A percentile compares a stretch with the other conserved stretches of the same genome.
Evolutionary conservation across 108 stramenopile species (phyloP).

Genomic region (Hondaea fermentalgiana): DNA sequence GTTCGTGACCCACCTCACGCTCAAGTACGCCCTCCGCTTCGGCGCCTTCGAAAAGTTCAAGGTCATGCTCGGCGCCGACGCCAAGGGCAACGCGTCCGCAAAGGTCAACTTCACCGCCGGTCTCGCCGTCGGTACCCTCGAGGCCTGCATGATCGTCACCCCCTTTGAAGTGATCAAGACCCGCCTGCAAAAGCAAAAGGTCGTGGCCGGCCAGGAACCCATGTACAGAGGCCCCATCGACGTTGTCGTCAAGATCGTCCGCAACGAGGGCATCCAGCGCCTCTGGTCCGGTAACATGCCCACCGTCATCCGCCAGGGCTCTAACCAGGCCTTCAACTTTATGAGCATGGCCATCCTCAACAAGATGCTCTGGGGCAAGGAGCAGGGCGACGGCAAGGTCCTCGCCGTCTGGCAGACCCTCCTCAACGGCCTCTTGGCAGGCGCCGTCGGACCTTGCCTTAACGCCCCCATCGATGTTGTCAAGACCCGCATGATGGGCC

Average conservation of each 20-base stretch:
- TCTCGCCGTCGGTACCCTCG: conserved; percentile 74
- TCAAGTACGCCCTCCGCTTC: conserved; percentile 96
- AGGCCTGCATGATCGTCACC: conserved; percentile 64
- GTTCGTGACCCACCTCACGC: conserved; percentile 84
- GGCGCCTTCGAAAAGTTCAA: conserved; percentile 81
- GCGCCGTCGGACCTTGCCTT: conserved; percentile 81
- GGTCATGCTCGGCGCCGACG: conserved; percentile 22
- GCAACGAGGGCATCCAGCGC: conserved; percentile 70
- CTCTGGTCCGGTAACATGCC: conserved; percentile 72
- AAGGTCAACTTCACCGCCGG: conserved; percentile 44
- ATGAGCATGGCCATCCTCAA: conserved; percentile 78
- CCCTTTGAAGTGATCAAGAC: conserved; percentile 27
- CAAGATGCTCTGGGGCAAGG: conserved; percentile 27
- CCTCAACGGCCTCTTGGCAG: conserved; percentile 78
- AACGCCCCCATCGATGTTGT: conserved; percentile 92
- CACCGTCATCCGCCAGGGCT: conserved; percentile 90
- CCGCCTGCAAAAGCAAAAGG: conserved; percentile 45
- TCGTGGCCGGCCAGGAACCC: conserved; percentile 20
- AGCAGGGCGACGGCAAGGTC: conserved; percentile 30
- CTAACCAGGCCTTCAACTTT: conserved; percentile 97
- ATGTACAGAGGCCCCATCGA: conserved; percentile 88
- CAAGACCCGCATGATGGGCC: conserved; percentile 90
- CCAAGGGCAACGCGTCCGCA: conserved; percentile 13
- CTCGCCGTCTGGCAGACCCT: conserved; percentile 76
- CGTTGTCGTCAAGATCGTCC: conserved; percentile 67